Evolutionary conservation across 148 eudicot genomes (phyloP), one percentile per base, ranked within the genome.

Genomic region (Vaccinium macrocarpon): DNA sequence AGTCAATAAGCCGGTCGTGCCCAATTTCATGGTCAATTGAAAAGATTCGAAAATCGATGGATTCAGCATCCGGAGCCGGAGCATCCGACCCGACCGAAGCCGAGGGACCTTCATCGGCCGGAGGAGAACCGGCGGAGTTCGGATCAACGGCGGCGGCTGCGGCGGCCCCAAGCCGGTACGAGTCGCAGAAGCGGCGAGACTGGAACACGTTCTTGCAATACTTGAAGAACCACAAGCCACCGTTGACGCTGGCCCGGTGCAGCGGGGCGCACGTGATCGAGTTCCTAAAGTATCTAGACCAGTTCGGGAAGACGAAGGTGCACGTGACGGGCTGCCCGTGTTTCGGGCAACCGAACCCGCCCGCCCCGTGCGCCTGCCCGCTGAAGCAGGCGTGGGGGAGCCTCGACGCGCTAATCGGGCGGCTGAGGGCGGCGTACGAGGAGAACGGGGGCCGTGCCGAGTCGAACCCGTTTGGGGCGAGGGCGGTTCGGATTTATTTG

Each of bases 231-330:
- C 95, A 93, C 90, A 91, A 88, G 83, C 95, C 95, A 0, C 95
- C 95, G 13, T 85, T 93, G 9, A 87, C 94, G 32, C 85, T 91
- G 7, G 85, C 88, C 0, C 86, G 95, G 13, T 93, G 95, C 82
- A 93, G 94, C 71, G 95, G 95, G 15, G 95, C 95, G 32, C 95
- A 93, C 87, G 95, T 93, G 29, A 87, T 91, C 21, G 95, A 93
- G 82, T 93, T 93, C 83, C 88, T 93, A 48, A 93, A 93, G 82
- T 93, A 93, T 71, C 78, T 93, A 1, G 95, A 93, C 86, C 95
- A 93, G 85, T 93, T 93, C 73, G 95, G 95, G 12, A 93, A 93
- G 87, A 93, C 95, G 21, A 93, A 93, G 80, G 94, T 93, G 82
- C 95, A 93, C 87, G 82, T 80, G 84, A 38, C 80, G 3, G 93